Base-by-base conservation (phyloP, 2,329 filamentous ascomycete species). In the Aspergillus arachidicola region DNA sequence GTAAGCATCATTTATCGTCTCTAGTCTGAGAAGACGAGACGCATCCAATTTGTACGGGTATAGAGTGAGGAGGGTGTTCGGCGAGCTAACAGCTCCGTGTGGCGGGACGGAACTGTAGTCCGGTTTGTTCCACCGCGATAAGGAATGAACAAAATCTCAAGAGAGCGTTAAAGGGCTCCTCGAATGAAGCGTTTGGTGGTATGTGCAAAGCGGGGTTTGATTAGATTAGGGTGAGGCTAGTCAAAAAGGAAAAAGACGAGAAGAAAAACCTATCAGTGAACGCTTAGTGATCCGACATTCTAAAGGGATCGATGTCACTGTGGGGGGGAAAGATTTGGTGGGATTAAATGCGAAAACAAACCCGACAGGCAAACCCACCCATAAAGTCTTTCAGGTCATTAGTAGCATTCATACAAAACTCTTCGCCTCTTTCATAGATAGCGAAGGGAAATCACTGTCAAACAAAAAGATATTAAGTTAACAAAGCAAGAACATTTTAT, bases 1-100 rank as follows among this genome's bases (percentile, higher is more conserved):
- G 82, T 80, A 67, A 83, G 76, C 72, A 83, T 81, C 76, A 80
- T 80, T 70, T 66, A 67, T 58, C 58, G 63, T 60, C 60, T 59
- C 61, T 58, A 66, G 46, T 60, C 46, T 62, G 41, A n/a, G 58
- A 64, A 62, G 50, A 63, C 65, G 64, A 65, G 56, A 67, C 68
- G 67, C 75, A 72, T 76, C 64, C 68, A 69, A 66, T 60, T 69
- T 56, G 68, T 61, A 62, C 64, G 61, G 51, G 21, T 54, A 34
- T n/a, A 12, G 38, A 63, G 56, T 21, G 21, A 41, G 45, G 28
- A 36, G 34, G 46, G 55, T 51, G 16, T 28, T 28, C 34, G 59
- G 57, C 32, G 46, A 59, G 53, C 51, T 38, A 32, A 54, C 23
- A 63, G 50, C 41, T 62, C 57, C 57, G 45, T 51, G 60, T 66